A percentile compares a stretch with the other conserved stretches of the same genome.
Evolutionary conservation across 805 yeast genomes (phyloP).

Genomic region (Zygosaccharomyces lentus): DNA sequence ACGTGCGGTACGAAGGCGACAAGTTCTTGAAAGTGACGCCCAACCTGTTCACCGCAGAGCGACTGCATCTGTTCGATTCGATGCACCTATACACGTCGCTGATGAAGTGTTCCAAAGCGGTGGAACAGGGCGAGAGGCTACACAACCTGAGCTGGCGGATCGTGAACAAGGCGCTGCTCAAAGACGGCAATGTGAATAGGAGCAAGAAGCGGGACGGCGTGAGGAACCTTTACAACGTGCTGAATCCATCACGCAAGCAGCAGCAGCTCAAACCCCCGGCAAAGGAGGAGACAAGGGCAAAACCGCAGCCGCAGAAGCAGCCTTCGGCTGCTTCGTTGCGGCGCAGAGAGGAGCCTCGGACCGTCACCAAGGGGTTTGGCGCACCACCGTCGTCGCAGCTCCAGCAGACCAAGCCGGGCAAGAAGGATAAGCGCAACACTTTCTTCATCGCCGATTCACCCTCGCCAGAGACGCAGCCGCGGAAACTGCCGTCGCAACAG

Average conservation of each 20-base stretch:
- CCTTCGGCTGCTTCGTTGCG: background rate
- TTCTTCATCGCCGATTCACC: slow-evolving; percentile 14
- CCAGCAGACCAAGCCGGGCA: background rate
- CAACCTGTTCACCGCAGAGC: slow-evolving; percentile 31
- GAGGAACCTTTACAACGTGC: slow-evolving; percentile 30
- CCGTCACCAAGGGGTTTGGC: background rate
- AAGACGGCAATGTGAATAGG: slow-evolving; percentile 25
- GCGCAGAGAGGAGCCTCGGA: background rate
- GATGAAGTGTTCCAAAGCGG: slow-evolving; percentile 20
- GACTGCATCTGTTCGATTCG: slow-evolving; percentile 30
- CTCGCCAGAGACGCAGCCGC: slow-evolving; percentile 5
- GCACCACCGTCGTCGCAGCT: background rate
- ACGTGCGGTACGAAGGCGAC: slow-evolving; percentile 10
- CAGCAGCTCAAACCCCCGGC: too few relatives aligned
- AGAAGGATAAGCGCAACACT: background rate
- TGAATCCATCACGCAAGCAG: background rate
- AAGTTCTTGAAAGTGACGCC: slow-evolving; percentile 32
- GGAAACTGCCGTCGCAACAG: slow-evolving; percentile 10
- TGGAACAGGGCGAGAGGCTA: slow-evolving; percentile 34
- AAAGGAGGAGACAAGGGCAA: background rate
- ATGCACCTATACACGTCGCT: slow-evolving; percentile 30
- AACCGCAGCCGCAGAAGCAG: slow-evolving; percentile 7
- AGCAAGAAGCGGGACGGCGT: slow-evolving; percentile 36
- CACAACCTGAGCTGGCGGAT: slow-evolving; percentile 35
- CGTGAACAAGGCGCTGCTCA: slow-evolving; percentile 29